Conservation (phyloP, 1,284 basidiomycete species). For the Coniferiporia sulphurascens region DNA sequence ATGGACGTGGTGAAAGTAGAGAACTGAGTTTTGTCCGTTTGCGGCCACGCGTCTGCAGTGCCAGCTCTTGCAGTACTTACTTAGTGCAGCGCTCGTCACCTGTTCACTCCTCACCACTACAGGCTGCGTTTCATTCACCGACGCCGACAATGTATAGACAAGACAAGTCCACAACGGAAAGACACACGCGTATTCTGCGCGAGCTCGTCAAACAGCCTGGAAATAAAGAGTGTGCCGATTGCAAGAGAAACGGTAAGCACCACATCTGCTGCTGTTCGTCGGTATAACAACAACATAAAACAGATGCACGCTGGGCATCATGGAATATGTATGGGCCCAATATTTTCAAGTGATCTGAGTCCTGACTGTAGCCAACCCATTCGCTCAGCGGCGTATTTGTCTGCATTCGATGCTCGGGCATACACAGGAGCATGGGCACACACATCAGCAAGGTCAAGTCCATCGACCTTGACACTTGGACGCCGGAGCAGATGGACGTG, state of each 20-base stretch:
- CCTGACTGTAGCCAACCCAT: no score
- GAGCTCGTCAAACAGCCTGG: conserved; percentile 85
- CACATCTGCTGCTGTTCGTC: conserved; percentile 8
- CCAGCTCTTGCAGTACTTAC: not conserved
- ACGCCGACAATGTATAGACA: conserved; percentile 53
- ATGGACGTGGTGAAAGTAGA: not conserved
- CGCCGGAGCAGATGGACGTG: conserved; percentile 95
- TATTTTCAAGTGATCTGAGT: no score
- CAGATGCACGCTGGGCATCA: conserved; percentile 97
- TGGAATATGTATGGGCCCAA: conserved; percentile 79
- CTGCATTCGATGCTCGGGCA: conserved; percentile 97
- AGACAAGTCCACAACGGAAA: conserved; percentile 82
- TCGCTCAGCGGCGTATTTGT: conserved; percentile 77
- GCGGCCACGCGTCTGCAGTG: not conserved
- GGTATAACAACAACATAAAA: conserved; percentile 14
- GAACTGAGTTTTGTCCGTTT: no score
- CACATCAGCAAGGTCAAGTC: conserved; percentile 97
- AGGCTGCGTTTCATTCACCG: no score
- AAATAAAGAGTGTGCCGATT: conserved; percentile 93
- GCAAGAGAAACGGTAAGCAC: conserved; percentile 81
- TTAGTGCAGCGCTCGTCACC: not conserved
- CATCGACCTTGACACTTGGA: conserved; percentile 97
- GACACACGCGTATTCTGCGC: conserved; percentile 69
- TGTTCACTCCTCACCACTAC: not conserved
- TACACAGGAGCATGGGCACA: conserved; percentile 97